phyloP scores from a whole-genome alignment of 805 yeast species.

The Candida jianshihensis region DNA sequence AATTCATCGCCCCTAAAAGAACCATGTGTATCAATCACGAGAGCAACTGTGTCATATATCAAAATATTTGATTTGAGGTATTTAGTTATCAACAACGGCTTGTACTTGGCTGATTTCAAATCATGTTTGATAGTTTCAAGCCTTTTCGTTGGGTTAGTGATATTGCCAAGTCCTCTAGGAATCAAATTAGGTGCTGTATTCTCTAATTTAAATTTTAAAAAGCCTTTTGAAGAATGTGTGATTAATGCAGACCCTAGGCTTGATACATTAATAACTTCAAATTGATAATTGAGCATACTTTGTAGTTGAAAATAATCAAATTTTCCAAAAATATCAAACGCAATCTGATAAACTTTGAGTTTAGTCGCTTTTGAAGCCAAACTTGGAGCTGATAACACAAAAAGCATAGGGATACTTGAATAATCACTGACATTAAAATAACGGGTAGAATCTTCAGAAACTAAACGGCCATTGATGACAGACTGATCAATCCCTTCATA shows the following conservation, averaged over 20 bases:
- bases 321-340: slow-evolving; percentile 42
- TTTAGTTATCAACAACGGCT: slow-evolving; percentile 59
- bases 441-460: too few species aligned
- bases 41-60: slow-evolving; percentile 65
- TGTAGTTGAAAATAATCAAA: slow-evolving; percentile 36
- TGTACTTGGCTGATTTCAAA: slow-evolving; percentile 29
- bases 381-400: slow-evolving; percentile 43
- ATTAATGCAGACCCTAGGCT: slow-evolving; percentile 62
- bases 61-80: slow-evolving; percentile 48
- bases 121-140: slow-evolving; percentile 35
- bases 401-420: slow-evolving; percentile 50
- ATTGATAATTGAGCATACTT: slow-evolving; percentile 43
- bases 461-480: slow-evolving; percentile 29
- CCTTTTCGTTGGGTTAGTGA: slow-evolving; percentile 20
- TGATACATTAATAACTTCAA: slow-evolving; percentile 54
- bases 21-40: slow-evolving; percentile 56
- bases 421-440: too few species aligned
- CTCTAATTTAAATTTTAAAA: slow-evolving; percentile 56
- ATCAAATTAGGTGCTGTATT: slow-evolving; percentile 47
- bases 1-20: slow-evolving; percentile 36
- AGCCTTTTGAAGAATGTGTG: slow-evolving; percentile 59
- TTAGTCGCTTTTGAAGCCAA: slow-evolving; percentile 30
- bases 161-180: slow-evolving; percentile 37
- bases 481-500: slow-evolving; percentile 37
- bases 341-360: slow-evolving; percentile 54